A percentile compares a stretch with the other conserved stretches of the same genome.
Evolutionary conservation across 2,329 filamentous ascomycete species (phyloP).

Genomic region (Alternaria alternata): DNA sequence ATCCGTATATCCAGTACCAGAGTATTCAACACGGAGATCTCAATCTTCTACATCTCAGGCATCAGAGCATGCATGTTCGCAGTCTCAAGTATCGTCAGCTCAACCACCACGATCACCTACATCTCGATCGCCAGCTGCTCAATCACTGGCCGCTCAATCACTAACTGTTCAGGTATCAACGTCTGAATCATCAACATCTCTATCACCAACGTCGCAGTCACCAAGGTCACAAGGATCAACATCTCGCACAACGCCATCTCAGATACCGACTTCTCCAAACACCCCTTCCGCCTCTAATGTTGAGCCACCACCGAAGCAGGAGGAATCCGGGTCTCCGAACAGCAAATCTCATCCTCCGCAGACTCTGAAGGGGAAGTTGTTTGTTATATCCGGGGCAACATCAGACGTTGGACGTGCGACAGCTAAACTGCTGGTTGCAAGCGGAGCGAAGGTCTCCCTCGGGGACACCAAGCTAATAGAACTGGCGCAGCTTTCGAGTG

Average conservation of each 20-base stretch:
- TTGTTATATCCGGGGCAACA: slow-evolving; percentile 23
- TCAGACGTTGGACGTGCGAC: slow-evolving; percentile 24
- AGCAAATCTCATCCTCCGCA: not conserved
- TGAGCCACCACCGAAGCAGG: not conserved
- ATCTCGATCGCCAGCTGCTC: not conserved
- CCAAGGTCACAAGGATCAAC: not conserved
- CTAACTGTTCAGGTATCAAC: not conserved
- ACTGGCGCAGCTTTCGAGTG: slow-evolving; percentile 23
- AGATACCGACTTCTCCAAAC: not conserved
- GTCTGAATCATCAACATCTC: not conserved
- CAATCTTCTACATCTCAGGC: not conserved
- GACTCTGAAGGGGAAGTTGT: slow-evolving; percentile 9
- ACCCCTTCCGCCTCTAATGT: not conserved
- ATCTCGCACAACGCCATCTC: not conserved
- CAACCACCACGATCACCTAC: not conserved
- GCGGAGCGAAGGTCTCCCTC: slow-evolving; percentile 12
- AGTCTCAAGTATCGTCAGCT: not conserved
- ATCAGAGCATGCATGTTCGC: not conserved
- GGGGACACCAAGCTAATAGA: slow-evolving; percentile 14
- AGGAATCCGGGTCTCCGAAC: not conserved
- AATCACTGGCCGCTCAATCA: not conserved
- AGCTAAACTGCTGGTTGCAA: slow-evolving; percentile 7
- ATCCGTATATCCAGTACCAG: not conserved
- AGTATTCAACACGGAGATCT: not conserved
- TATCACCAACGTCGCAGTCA: not conserved